Evolutionary conservation across 345 rosid species (phyloP).

Genomic region (Carallia pectinifolia): DNA sequence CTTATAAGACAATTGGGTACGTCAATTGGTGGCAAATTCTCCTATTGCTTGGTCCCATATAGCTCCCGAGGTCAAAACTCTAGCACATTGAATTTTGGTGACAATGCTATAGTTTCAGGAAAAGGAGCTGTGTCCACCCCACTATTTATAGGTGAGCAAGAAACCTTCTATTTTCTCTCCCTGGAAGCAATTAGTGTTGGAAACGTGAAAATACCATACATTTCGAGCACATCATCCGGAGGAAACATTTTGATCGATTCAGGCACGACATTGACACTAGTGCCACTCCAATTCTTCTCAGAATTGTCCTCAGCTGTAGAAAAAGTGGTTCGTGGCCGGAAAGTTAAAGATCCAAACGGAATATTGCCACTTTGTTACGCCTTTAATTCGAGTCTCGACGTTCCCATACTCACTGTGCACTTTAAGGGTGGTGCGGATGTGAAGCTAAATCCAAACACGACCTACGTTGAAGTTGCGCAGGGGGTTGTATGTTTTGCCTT

Average conservation of each 20-base stretch:
- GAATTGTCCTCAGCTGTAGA: background rate
- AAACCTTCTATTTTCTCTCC: background rate
- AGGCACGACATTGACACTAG: slow-evolving; percentile 2
- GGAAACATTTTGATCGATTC: background rate
- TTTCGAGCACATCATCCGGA: background rate
- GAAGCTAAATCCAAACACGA: background rate
- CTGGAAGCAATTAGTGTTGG: slow-evolving; percentile 6
- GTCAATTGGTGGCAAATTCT: slow-evolving; percentile 11
- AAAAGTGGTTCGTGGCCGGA: background rate
- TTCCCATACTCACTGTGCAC: background rate
- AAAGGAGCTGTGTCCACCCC: background rate
- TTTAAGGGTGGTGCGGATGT: slow-evolving; percentile 3
- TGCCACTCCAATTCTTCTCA: background rate
- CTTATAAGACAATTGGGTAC: background rate
- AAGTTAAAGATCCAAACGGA: background rate
- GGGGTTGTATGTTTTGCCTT: slow-evolving; percentile 13
- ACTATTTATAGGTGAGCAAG: background rate
- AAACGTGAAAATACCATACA: background rate
- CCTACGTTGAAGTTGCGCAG: background rate
- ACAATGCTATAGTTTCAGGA: background rate
- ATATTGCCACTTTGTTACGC: slow-evolving; percentile 1
- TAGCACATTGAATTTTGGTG: slow-evolving; percentile 7
- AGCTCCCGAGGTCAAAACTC: background rate
- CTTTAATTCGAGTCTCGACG: background rate
- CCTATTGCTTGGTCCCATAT: slow-evolving; percentile 13